These are phyloP conservation scores for Tremellales sp. DNA, from an alignment of 1,284 basidiomycete genomes.

Conservation along the genomic window DNA sequence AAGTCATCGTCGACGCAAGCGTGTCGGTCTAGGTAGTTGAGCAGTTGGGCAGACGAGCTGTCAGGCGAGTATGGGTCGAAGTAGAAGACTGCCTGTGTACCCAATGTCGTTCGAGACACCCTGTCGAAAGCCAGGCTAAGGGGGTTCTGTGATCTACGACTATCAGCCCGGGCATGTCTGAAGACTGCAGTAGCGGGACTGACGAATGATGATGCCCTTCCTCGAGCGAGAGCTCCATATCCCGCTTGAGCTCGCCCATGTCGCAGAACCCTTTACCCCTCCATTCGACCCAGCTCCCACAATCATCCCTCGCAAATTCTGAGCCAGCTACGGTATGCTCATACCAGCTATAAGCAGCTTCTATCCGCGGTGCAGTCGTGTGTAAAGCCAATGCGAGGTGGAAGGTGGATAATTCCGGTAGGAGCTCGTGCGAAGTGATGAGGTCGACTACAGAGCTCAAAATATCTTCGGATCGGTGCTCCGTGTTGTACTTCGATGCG, in stretches of 20 bases:
- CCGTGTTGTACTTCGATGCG: constrained; percentile 47
- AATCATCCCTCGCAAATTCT: constrained; percentile 54
- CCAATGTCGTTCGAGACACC: constrained; percentile 49
- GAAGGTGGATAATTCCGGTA: constrained; percentile 47
- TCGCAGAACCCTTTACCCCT: constrained; percentile 72
- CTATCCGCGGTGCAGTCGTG: constrained; percentile 39
- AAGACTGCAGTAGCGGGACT: too few species aligned
- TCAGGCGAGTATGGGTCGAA: constrained; percentile 51
- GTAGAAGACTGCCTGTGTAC: constrained; percentile 64
- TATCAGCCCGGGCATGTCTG: neutral
- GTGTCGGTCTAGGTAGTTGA: constrained; percentile 59
- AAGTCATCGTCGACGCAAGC: constrained; percentile 53
- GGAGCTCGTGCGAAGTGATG: constrained; percentile 24
- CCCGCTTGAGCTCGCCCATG: constrained; percentile 58
- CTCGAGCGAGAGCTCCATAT: constrained; percentile 57
- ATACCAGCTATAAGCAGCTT: constrained; percentile 41
- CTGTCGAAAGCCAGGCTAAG: constrained; percentile 26
- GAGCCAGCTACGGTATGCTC: constrained; percentile 54
- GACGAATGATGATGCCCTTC: constrained; percentile 28
- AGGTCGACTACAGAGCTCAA: constrained; percentile 25
- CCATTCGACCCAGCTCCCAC: constrained; percentile 85
- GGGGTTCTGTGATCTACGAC: neutral
- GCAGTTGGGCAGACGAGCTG: constrained; percentile 61
- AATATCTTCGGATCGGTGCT: constrained; percentile 21
- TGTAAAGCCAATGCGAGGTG: constrained; percentile 45